Conservation (phyloP, 1,284 basidiomycete species). For the Pascua guehoae region DNA sequence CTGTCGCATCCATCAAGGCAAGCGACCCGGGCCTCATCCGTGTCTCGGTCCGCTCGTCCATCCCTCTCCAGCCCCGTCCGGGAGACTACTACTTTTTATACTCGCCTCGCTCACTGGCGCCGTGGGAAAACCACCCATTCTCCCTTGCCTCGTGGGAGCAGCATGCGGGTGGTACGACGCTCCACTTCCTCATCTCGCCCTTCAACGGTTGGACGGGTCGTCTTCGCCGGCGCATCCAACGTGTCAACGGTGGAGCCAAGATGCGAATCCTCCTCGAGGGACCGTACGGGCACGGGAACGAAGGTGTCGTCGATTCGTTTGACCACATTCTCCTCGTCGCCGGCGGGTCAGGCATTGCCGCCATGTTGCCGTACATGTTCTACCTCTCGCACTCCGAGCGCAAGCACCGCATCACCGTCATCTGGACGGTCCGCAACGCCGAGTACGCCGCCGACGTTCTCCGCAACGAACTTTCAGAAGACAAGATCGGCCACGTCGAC, state of each 20-base stretch:
- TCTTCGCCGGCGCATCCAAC: constrained; percentile 6
- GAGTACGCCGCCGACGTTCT: constrained; percentile 31
- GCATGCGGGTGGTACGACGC: constrained; percentile 4
- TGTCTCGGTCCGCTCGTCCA: constrained; percentile 21
- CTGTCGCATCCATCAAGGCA: constrained; percentile 14
- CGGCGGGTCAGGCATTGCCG: constrained; percentile 34
- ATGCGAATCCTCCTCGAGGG: constrained; percentile 31
- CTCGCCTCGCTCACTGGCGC: constrained; percentile 20
- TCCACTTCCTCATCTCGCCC: constrained; percentile 30
- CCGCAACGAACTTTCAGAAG: constrained; percentile 17
- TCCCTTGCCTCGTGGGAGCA: constrained; percentile 25
- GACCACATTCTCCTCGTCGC: constrained; percentile 28
- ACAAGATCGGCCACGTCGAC: constrained; percentile 1
- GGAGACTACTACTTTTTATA: constrained; percentile 36
- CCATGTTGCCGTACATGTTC: constrained; percentile 30
- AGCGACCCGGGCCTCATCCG: constrained; percentile 22
- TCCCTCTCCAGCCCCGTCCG: constrained; percentile 19
- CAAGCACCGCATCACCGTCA: constrained; percentile 10
- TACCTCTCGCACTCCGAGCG: constrained; percentile 3
- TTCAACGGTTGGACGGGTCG: constrained; percentile 22
- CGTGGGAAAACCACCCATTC: constrained; percentile 38
- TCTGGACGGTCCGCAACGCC: constrained; percentile 27
- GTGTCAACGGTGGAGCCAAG: not conserved
- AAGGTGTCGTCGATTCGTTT: constrained; percentile 15
- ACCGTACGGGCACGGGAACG: constrained; percentile 29